A percentile compares a stretch with the other conserved stretches of the same genome.
phyloP scores from a whole-genome alignment of 2,329 filamentous ascomycete species.

The Lasiodiplodia hormozganensis region DNA sequence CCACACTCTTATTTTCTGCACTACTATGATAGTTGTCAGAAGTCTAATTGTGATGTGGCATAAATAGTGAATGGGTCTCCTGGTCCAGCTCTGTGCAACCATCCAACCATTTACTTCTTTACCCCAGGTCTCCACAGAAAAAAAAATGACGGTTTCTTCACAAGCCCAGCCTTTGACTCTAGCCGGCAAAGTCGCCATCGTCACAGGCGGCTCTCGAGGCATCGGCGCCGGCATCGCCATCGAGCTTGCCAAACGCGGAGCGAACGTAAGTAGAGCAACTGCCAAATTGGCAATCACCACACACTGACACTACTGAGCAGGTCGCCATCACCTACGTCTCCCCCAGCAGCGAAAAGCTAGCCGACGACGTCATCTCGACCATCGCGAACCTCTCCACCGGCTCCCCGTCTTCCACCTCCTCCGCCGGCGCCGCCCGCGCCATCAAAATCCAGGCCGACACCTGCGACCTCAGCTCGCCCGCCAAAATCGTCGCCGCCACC shows the following conservation, averaged over 20 bases:
- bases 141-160: not conserved
- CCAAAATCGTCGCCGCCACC: constrained; percentile 60
- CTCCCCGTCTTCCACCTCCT: too few relatives aligned
- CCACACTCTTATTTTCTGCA: not conserved
- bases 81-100: not conserved
- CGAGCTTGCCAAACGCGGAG: constrained; percentile 83
- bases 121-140: not conserved
- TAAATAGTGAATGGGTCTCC: not conserved
- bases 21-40: not conserved
- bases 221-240: constrained; percentile 83
- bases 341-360: constrained; percentile 43
- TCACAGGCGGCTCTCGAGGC: constrained; percentile 92
- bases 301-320: constrained; percentile 71
- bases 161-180: constrained; percentile 26
- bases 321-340: constrained; percentile 54
- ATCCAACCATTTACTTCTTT: not conserved
- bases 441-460: constrained; percentile 83
- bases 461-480: constrained; percentile 86
- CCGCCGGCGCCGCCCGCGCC: constrained; percentile 36
- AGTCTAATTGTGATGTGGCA: too few relatives aligned
- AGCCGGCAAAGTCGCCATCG: constrained; percentile 83
- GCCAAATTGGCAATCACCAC: constrained; percentile 63
- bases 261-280: constrained; percentile 57
- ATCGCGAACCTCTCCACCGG: too few relatives aligned
- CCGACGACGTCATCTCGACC: constrained; percentile 43